These are phyloP conservation scores for Auriscalpium microsporum DNA, from an alignment of 768 basidiomycete genomes.

Conservation along the genomic window DNA sequence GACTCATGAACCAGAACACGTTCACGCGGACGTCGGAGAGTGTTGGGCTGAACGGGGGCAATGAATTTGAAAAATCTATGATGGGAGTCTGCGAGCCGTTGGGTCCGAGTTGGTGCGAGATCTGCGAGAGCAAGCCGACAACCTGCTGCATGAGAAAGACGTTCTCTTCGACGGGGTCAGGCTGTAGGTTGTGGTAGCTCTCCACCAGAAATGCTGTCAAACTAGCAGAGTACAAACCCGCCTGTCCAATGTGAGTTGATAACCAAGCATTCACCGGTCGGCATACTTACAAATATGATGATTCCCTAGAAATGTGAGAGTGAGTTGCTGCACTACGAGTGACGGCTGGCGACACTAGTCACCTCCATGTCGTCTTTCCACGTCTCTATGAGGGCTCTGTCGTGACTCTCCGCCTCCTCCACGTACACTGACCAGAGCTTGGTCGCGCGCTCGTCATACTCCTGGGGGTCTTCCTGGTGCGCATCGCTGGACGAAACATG, in stretches of 20 bases:
- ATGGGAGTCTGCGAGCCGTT: background rate
- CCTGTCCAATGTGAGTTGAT: background rate
- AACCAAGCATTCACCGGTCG: background rate
- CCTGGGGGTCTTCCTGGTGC: background rate
- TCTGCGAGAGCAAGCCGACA: background rate
- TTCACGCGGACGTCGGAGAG: conserved; percentile 30
- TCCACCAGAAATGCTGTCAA: conserved; percentile 8
- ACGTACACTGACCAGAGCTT: conserved; percentile 32
- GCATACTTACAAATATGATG: background rate
- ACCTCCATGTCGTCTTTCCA: conserved; percentile 37
- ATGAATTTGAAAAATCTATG: background rate
- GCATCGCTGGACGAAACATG: background rate
- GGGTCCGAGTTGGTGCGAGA: background rate
- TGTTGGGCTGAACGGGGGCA: conserved; percentile 13
- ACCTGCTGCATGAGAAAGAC: conserved; percentile 2
- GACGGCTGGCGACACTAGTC: conserved; percentile 23
- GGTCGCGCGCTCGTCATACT: conserved; percentile 29
- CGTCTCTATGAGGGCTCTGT: conserved; percentile 24
- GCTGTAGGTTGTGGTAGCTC: conserved; percentile 2
- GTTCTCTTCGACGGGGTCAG: background rate
- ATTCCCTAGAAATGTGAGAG: background rate
- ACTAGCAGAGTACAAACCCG: conserved; percentile 11
- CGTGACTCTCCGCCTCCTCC: conserved; percentile 26
- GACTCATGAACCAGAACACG: conserved; percentile 31
- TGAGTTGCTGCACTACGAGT: conserved; percentile 17